phyloP scores from a whole-genome alignment of 139 green algal genomes.

The Trebouxia sp. region DNA sequence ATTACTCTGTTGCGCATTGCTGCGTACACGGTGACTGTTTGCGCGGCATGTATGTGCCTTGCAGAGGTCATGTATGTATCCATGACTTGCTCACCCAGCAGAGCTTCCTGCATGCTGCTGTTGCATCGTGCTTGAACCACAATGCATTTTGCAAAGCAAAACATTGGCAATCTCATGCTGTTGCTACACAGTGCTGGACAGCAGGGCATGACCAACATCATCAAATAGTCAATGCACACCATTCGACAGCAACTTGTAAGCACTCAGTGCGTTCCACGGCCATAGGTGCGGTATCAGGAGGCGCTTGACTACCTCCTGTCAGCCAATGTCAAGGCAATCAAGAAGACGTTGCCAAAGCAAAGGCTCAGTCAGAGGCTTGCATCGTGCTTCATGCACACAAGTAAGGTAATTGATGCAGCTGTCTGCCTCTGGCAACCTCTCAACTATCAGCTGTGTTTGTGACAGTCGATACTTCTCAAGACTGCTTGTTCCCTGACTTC shows the following conservation, averaged over 20 bases:
- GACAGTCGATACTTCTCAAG: not conserved
- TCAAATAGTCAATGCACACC: not conserved
- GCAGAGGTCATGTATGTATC: too few relatives aligned
- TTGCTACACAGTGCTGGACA: not conserved
- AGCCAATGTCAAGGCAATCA: not conserved
- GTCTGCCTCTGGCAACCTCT: not conserved
- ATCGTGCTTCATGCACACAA: not conserved
- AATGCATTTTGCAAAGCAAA: not conserved
- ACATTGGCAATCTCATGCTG: not conserved
- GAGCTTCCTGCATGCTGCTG: not conserved
- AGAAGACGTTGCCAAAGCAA: not conserved
- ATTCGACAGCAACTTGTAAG: not conserved
- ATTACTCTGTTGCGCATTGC: too few relatives aligned
- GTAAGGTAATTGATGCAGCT: not conserved
- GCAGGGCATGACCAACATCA: not conserved
- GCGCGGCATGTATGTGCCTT: too few relatives aligned
- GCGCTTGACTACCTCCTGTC: slow-evolving; percentile 21
- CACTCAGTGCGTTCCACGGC: not conserved
- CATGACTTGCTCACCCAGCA: not conserved
- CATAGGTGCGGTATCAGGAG: slow-evolving; percentile 16
- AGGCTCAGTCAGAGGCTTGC: not conserved
- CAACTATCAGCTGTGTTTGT: not conserved
- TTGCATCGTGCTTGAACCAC: not conserved
- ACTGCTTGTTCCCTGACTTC: not conserved
- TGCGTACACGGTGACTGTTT: too few relatives aligned